Evolutionary conservation across 2,329 filamentous ascomycete genomes (phyloP), one percentile per base, ranked within the genome.

Genomic region (Fusarium sp.): DNA sequence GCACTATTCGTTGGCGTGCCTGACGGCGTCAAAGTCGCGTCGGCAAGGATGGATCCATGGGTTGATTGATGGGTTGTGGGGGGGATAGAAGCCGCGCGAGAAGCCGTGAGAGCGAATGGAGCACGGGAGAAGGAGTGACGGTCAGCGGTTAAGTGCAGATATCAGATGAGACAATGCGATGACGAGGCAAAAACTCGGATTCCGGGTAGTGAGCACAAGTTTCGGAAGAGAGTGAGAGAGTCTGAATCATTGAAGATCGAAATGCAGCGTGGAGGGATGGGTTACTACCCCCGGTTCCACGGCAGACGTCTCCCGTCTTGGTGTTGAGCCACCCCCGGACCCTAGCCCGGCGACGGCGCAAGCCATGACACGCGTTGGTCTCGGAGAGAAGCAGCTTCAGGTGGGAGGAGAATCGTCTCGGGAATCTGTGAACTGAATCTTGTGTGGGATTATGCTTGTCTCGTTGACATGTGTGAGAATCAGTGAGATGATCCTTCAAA

Each of bases 281-380:
- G 45, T 10, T n/a, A 30, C 15, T 3, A 27, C 45, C 22, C 47
- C 47, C 25, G 27, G 47, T 52, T 52, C 17, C 47, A 52, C 47
- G 47, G 47, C 47, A 61, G 38, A 17, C 38, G 58, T 47, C 60
- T 52, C 60, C 30, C 43, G 59, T 62, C 59, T 63, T 63, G 60
- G 60, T 50, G n/a, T 37, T 52, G 25, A 52, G 60, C 60, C 60
- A 50, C 60, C 60, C 60, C 43, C 60, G 22, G 43, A 63, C 40
- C 59, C 40, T 45, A 30, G 25, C 27, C 22, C 3, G 22, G 22
- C 17, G 27, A 52, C 47, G 47, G 47, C n/a, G 58, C 38, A 61
- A 47, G 58, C 38, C 38, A 61, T 47, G 47, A 32, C 47, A 52
- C 47, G 47, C 47, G 47, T 43, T 38, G 25, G 58, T 61, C 32